These are phyloP conservation scores for Claviceps sp. DNA, from an alignment of 2,329 filamentous ascomycete genomes.

Conservation along the genomic window DNA sequence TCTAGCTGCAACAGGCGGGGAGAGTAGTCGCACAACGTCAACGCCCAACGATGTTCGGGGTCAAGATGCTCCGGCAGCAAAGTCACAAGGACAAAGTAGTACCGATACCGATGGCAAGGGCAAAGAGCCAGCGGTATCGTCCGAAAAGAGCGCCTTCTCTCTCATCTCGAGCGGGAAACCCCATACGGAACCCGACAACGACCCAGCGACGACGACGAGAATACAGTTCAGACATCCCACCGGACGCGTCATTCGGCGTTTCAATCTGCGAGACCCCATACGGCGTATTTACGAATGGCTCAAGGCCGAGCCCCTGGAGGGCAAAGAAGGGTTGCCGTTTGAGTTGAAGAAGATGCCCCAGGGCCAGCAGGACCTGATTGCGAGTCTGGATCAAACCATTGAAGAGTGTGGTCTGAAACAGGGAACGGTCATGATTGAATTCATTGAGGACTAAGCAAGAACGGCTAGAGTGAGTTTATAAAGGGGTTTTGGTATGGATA, in stretches of 20 bases:
- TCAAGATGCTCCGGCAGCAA: constrained; percentile 80
- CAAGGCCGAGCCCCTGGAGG: constrained; percentile 74
- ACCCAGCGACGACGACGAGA: constrained; percentile 61
- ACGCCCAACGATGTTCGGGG: constrained; percentile 53
- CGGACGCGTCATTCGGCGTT: constrained; percentile 78
- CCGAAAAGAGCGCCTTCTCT: constrained; percentile 42
- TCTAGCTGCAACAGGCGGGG: constrained; percentile 38
- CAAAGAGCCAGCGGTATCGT: constrained; percentile 27
- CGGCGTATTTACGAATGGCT: constrained; percentile 89
- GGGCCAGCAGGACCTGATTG: constrained; percentile 65
- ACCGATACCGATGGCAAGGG: constrained; percentile 31
- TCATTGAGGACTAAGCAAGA: constrained; percentile 42
- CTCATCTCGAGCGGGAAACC: constrained; percentile 58
- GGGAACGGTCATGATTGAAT: constrained; percentile 91
- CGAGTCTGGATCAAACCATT: constrained; percentile 59
- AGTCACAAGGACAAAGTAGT: constrained; percentile 29
- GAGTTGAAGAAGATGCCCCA: constrained; percentile 71
- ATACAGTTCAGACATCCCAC: constrained; percentile 86
- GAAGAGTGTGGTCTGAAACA: constrained; percentile 78
- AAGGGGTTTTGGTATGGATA: neutral
- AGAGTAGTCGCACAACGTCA: constrained; percentile 21
- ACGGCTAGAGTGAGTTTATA: too few species aligned
- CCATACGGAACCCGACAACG: constrained; percentile 64
- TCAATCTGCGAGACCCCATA: constrained; percentile 62
- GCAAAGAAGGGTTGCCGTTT: constrained; percentile 65